phyloP scores from a whole-genome alignment of 192 early-diverging fungal species.

The Diversispora eburnea region DNA sequence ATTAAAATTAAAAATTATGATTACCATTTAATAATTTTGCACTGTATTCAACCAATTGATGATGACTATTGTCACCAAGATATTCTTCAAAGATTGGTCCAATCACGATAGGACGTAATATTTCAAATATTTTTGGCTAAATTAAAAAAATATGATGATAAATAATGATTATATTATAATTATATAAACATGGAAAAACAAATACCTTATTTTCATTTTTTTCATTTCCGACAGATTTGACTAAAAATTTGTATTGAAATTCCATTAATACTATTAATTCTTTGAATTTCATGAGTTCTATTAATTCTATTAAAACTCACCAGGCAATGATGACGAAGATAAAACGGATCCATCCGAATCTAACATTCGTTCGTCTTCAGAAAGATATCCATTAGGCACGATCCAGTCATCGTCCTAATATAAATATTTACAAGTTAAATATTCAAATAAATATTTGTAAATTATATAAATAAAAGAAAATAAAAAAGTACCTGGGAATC shows the following conservation, averaged over 20 bases:
- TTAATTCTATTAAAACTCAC: background rate
- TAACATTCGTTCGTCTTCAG: slow-evolving; percentile 63
- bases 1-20: too few species aligned
- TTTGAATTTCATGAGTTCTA: background rate
- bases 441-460: background rate
- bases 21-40: background rate
- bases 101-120: slow-evolving; percentile 30
- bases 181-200: background rate
- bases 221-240: too few species aligned
- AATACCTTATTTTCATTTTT: background rate
- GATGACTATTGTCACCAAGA: slow-evolving; percentile 29
- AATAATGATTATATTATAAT: background rate
- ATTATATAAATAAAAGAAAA: background rate
- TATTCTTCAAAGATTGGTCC: slow-evolving; percentile 37
- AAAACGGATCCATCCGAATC: slow-evolving; percentile 3
- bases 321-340: background rate
- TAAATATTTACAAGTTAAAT: background rate
- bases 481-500: slow-evolving; percentile 31
- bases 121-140: background rate
- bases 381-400: slow-evolving; percentile 84
- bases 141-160: background rate
- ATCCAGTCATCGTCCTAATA: slow-evolving; percentile 65
- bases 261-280: background rate
- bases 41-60: slow-evolving; percentile 12
- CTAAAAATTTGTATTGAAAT: too few species aligned